Percentiles rank a stretch among this genome's conserved stretches.
Evolutionary conservation across 2,329 filamentous ascomycete species (phyloP).

Genomic region (Sclerotinia spermophila): DNA sequence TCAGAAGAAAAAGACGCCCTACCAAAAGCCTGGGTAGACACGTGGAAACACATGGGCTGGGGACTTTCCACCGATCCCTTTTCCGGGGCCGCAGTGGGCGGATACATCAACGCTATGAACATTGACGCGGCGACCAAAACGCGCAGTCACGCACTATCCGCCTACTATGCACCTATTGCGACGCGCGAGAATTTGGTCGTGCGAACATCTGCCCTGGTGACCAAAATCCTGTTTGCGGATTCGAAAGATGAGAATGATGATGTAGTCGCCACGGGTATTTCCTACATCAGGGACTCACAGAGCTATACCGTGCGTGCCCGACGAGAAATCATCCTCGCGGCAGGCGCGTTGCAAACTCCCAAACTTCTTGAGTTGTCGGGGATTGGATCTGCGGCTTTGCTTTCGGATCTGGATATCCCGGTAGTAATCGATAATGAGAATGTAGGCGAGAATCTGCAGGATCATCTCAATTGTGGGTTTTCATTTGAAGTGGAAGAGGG

Average conservation of each 20-base stretch:
- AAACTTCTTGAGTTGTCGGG: constrained; percentile 38
- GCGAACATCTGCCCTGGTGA: not conserved
- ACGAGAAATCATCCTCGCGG: constrained; percentile 33
- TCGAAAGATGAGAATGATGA: not conserved
- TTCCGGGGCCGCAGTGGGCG: not conserved
- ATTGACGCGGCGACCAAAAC: not conserved
- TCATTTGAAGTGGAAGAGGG: not conserved
- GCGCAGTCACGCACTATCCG: not conserved
- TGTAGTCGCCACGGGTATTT: not conserved
- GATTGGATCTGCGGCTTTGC: constrained; percentile 27
- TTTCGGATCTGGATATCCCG: constrained; percentile 25
- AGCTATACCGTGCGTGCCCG: constrained; percentile 34
- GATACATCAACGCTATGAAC: not conserved
- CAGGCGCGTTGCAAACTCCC: constrained; percentile 33
- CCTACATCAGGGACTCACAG: constrained; percentile 24
- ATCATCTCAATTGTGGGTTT: not conserved
- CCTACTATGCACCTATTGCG: not conserved
- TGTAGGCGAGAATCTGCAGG: constrained; percentile 32
- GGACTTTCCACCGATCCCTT: not conserved
- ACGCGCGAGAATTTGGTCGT: not conserved
- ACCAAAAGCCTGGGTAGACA: not conserved
- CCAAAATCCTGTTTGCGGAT: not conserved
- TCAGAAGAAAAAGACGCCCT: not conserved
- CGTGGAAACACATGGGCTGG: not conserved
- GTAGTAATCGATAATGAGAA: constrained; percentile 23